These are phyloP conservation scores for Sphagnurus paluster DNA, from an alignment of 1,284 basidiomycete species.

Conservation along the genomic window DNA sequence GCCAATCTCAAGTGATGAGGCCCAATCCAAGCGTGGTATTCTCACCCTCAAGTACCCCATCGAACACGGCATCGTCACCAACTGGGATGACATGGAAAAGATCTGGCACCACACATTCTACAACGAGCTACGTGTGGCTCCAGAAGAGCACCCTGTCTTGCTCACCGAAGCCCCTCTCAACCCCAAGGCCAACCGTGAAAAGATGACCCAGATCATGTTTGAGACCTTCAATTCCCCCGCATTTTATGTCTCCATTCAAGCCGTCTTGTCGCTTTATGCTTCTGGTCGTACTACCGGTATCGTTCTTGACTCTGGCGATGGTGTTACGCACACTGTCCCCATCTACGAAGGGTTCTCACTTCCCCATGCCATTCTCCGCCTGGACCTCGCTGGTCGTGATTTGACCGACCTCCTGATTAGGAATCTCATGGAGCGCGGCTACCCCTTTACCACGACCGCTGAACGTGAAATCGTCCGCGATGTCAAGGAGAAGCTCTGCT, in stretches of 20 bases:
- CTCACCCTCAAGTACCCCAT: slow-evolving; percentile 89
- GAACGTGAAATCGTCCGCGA: slow-evolving; percentile 97
- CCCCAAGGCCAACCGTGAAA: slow-evolving; percentile 94
- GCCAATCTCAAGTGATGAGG: slow-evolving; percentile 68
- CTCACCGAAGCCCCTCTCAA: slow-evolving; percentile 93
- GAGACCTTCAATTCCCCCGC: slow-evolving; percentile 95
- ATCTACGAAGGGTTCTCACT: slow-evolving; percentile 97
- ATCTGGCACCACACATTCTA: slow-evolving; percentile 94
- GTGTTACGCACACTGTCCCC: slow-evolving; percentile 92
- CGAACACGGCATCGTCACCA: slow-evolving; percentile 87
- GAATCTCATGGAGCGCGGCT: slow-evolving; percentile 92
- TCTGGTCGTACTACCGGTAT: slow-evolving; percentile 93
- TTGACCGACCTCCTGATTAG: slow-evolving; percentile 92
- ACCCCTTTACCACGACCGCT: slow-evolving; percentile 92
- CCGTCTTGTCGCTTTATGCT: slow-evolving; percentile 90
- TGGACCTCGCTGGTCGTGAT: slow-evolving; percentile 95
- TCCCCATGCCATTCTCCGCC: slow-evolving; percentile 92
- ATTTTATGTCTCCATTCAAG: slow-evolving; percentile 94
- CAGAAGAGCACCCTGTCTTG: slow-evolving; percentile 93
- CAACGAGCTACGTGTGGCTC: slow-evolving; percentile 81
- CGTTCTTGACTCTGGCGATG: slow-evolving; percentile 92
- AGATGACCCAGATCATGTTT: slow-evolving; percentile 98
- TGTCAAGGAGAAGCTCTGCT: slow-evolving; percentile 99
- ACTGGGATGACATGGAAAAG: slow-evolving; percentile 98
- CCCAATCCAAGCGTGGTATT: slow-evolving; percentile 95